These are phyloP conservation scores for Trametes sp. DNA, from an alignment of 1,284 basidiomycete species.

Conservation along the genomic window DNA sequence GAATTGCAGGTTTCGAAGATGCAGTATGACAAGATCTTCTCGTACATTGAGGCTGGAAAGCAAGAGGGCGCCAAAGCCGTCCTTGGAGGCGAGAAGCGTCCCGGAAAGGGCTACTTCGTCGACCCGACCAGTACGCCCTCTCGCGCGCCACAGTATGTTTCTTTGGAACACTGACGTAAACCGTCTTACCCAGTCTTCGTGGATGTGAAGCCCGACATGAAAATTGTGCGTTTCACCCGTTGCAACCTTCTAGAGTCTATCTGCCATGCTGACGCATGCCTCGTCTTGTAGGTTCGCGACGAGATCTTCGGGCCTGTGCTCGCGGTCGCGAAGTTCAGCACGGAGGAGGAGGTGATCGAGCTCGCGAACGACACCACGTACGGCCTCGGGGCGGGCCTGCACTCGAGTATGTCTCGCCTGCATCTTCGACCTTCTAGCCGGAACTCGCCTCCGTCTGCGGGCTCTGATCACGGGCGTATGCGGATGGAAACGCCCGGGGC, in stretches of 20 bases:
- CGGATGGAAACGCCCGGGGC: neutral
- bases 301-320: slow-evolving; percentile 92
- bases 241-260: neutral
- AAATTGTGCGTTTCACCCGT: slow-evolving; percentile 62
- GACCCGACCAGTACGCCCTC: slow-evolving; percentile 79
- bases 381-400: slow-evolving; percentile 88
- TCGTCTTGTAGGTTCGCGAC: slow-evolving; percentile 65
- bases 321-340: slow-evolving; percentile 77
- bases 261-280: neutral
- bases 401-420: slow-evolving; percentile 69
- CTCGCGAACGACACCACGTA: slow-evolving; percentile 88
- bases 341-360: slow-evolving; percentile 80
- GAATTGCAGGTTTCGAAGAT: slow-evolving; percentile 72
- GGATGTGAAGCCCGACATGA: slow-evolving; percentile 76
- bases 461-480: too few species aligned
- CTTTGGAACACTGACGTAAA: neutral
- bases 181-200: slow-evolving; percentile 65
- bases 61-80: slow-evolving; percentile 82
- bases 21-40: slow-evolving; percentile 91
- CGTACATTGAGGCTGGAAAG: slow-evolving; percentile 89
- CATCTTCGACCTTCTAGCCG: neutral
- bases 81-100: slow-evolving; percentile 80
- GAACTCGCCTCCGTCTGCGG: neutral
- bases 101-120: slow-evolving; percentile 75
- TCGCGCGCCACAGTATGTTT: too few species aligned